These are phyloP conservation scores for Vitis riparia DNA, from an alignment of 164 flowering plant species.

Conservation along the genomic window DNA sequence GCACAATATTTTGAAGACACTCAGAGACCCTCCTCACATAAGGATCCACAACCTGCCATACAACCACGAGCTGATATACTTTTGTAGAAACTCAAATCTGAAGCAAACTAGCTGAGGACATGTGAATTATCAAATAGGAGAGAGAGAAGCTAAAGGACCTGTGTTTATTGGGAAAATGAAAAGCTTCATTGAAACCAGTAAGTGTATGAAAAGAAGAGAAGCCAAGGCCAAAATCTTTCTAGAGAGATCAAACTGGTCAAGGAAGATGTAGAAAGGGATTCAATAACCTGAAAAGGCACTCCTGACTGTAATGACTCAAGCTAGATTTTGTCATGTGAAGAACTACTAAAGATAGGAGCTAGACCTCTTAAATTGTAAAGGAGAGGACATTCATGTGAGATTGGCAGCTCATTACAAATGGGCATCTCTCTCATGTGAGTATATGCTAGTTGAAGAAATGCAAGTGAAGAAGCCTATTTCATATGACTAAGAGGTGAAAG, in stretches of 20 bases:
- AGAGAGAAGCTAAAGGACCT: conserved; percentile 14
- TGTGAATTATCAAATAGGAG: background rate
- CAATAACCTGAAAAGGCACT: conserved; percentile 9
- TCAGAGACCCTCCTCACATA: background rate
- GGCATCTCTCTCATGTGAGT: conserved; percentile 23
- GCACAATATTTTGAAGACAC: background rate
- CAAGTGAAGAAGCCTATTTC: background rate
- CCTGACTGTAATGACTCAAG: background rate
- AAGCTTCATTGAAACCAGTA: conserved; percentile 13
- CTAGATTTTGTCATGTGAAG: conserved; percentile 28
- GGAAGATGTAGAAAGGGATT: conserved; percentile 5
- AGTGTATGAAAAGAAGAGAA: conserved; percentile 7
- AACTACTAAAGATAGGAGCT: conserved; percentile 10
- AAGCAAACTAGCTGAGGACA: background rate
- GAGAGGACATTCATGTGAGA: conserved; percentile 6
- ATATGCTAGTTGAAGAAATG: conserved; percentile 6
- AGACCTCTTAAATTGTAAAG: background rate
- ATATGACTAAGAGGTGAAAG: background rate
- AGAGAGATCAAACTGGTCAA: conserved; percentile 16
- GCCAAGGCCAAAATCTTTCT: conserved; percentile 2
- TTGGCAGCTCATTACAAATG: background rate
- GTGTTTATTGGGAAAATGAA: conserved; percentile 26
- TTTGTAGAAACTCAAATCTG: conserved; percentile 9
- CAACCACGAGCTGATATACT: background rate
- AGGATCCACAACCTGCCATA: conserved; percentile 14